Conservation (phyloP, 2,329 filamentous ascomycete genomes). For the Ustulina deusta region DNA sequence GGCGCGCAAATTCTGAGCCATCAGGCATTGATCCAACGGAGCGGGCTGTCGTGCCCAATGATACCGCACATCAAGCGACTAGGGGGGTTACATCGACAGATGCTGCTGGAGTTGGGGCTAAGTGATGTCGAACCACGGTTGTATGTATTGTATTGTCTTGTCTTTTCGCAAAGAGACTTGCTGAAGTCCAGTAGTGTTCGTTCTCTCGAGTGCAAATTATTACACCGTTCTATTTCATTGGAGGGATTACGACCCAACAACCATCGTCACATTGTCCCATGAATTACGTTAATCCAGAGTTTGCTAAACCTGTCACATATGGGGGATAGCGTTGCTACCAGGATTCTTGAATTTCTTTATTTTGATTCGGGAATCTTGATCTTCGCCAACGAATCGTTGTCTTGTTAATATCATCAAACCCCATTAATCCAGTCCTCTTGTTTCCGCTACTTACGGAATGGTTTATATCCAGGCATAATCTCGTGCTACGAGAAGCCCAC, state of each 20-base stretch:
- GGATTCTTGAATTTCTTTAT: conserved; percentile 13
- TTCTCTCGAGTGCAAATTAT: background rate
- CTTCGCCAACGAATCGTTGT: conserved; percentile 24
- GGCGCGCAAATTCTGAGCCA: conserved; percentile 5
- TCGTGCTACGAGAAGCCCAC: conserved; percentile 33
- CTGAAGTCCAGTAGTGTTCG: background rate
- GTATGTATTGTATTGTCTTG: background rate
- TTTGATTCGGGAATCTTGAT: conserved; percentile 24
- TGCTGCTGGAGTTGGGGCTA: conserved; percentile 6
- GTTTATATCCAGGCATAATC: conserved; percentile 31
- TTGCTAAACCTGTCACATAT: conserved; percentile 13
- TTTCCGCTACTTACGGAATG: conserved; percentile 29
- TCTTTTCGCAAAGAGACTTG: conserved; percentile 3
- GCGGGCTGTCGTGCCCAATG: conserved; percentile 25
- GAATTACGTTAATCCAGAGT: background rate
- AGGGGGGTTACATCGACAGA: conserved; percentile 23
- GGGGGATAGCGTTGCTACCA: background rate
- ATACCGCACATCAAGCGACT: conserved; percentile 6
- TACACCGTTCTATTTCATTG: no score
- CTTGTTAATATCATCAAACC: conserved; percentile 21
- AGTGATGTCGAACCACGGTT: conserved; percentile 14
- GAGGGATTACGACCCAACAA: no score
- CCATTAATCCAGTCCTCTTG: conserved; percentile 22
- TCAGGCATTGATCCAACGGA: conserved; percentile 26
- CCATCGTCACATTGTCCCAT: conserved; percentile 6